Evolutionary conservation across 2,329 filamentous ascomycete species (phyloP).

Genomic region (Penicillium sp.): DNA sequence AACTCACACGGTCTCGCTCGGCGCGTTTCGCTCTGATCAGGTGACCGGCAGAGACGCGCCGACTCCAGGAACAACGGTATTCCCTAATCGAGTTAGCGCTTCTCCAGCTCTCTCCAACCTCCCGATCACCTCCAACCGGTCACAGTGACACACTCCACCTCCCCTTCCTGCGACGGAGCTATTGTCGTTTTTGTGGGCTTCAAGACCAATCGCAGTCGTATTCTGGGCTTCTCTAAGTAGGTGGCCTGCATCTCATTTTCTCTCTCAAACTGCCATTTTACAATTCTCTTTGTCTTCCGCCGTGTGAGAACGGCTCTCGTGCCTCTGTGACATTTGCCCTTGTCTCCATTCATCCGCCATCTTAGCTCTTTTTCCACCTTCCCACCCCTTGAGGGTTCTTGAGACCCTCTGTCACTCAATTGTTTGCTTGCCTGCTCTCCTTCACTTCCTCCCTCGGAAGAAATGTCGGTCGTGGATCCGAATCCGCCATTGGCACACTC

Average conservation of each 20-base stretch:
- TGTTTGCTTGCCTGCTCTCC: slow-evolving; percentile 7
- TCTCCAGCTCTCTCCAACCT: slow-evolving; percentile 13
- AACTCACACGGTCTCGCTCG: background rate
- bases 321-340: slow-evolving; percentile 9
- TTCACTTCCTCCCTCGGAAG: background rate
- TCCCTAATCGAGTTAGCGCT: slow-evolving; percentile 1
- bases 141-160: slow-evolving; percentile 8
- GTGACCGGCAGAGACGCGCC: background rate
- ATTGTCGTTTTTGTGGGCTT: slow-evolving; percentile 4
- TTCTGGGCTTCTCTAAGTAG: slow-evolving; percentile 40
- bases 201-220: slow-evolving; percentile 12
- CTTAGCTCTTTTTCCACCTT: slow-evolving; percentile 9
- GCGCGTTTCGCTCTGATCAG: background rate
- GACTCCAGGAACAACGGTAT: background rate
- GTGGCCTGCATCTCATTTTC: slow-evolving; percentile 28
- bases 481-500: no score
- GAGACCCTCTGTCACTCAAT: slow-evolving; percentile 13
- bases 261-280: slow-evolving; percentile 14
- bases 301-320: slow-evolving; percentile 3
- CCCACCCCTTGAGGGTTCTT: slow-evolving; percentile 11
- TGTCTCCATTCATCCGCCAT: slow-evolving; percentile 7
- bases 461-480: no score
- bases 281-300: slow-evolving; percentile 11
- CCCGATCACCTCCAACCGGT: slow-evolving; percentile 1
- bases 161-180: slow-evolving; percentile 8